Conservation (phyloP, 331 rosid species). For the Spiraea crenata region DNA sequence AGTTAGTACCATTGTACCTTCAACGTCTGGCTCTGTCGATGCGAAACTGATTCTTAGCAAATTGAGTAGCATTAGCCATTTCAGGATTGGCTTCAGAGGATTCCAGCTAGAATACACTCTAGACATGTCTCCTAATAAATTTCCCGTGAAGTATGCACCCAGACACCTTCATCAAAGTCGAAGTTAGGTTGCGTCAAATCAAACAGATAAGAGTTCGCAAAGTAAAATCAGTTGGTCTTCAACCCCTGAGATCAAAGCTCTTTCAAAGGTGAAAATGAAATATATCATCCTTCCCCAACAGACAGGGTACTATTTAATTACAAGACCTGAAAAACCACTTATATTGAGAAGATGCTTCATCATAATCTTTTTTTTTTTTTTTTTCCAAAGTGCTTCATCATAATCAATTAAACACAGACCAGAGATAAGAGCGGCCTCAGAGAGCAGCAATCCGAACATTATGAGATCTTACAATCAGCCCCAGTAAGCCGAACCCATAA, state of each 20-base stretch:
- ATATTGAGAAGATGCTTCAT: too few relatives aligned
- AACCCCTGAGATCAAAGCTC: slow-evolving; percentile 1
- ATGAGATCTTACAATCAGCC: neutral
- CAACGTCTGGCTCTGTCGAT: slow-evolving; percentile 68
- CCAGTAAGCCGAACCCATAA: neutral
- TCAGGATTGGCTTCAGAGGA: slow-evolving; percentile 43
- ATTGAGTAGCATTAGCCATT: slow-evolving; percentile 50
- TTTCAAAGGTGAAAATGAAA: neutral
- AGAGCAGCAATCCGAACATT: too few relatives aligned
- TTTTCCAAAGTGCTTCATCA: too few relatives aligned
- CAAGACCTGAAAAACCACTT: neutral
- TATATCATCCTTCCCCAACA: neutral
- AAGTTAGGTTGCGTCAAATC: neutral
- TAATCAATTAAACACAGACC: too few relatives aligned
- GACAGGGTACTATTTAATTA: neutral
- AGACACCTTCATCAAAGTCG: slow-evolving; percentile 14
- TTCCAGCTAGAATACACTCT: slow-evolving; percentile 23
- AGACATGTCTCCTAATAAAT: slow-evolving; percentile 36
- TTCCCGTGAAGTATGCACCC: slow-evolving; percentile 23
- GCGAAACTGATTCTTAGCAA: slow-evolving; percentile 45
- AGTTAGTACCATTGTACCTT: slow-evolving; percentile 50
- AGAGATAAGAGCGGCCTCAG: too few relatives aligned
- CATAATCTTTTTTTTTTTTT: too few relatives aligned
- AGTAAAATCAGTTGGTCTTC: neutral
- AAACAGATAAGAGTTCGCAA: too few relatives aligned